A percentile compares a stretch with the other conserved stretches of the same genome.
Evolutionary conservation across 352 stramenopile species (phyloP).

Genomic region (Pythium phragmitis): DNA sequence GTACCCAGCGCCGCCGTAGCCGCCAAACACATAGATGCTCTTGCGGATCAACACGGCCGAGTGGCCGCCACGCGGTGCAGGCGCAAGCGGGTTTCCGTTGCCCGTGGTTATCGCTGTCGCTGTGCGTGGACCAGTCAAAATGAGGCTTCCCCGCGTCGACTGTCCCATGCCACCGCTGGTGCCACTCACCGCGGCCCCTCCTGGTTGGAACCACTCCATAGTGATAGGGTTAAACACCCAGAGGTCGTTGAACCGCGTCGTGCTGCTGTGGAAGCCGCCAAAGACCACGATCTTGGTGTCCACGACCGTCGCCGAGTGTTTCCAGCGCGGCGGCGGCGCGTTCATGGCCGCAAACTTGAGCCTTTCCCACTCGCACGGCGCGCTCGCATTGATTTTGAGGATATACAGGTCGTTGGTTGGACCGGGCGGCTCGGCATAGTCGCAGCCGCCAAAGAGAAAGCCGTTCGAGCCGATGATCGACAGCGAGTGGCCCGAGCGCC

Average conservation of each 20-base stretch:
- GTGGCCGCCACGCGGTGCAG: conserved; percentile 88
- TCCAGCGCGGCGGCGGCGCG: conserved; percentile 69
- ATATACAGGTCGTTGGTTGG: conserved; percentile 94
- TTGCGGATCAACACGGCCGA: conserved; percentile 82
- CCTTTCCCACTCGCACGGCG: conserved; percentile 73
- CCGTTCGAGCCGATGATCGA: conserved; percentile 86
- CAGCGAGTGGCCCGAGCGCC: conserved; percentile 92
- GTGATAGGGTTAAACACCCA: conserved; percentile 95
- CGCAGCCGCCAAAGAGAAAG: conserved; percentile 94
- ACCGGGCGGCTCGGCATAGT: conserved; percentile 83
- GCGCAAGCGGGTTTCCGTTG: conserved; percentile 14
- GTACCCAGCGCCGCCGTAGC: conserved; percentile 93
- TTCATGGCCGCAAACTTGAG: conserved; percentile 37
- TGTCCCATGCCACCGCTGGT: conserved; percentile 36
- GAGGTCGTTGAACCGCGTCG: conserved; percentile 93
- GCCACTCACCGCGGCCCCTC: background rate
- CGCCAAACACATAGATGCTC: conserved; percentile 93
- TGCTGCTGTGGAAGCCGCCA: conserved; percentile 91
- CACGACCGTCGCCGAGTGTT: conserved; percentile 90
- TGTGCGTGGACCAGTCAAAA: background rate
- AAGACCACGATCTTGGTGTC: conserved; percentile 93
- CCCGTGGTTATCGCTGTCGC: background rate
- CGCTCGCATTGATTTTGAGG: conserved; percentile 82
- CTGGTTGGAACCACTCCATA: conserved; percentile 87
- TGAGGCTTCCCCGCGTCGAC: conserved; percentile 35